Conservation (phyloP, 352 stramenopile genomes). For the Pythium aristosporum region DNA sequence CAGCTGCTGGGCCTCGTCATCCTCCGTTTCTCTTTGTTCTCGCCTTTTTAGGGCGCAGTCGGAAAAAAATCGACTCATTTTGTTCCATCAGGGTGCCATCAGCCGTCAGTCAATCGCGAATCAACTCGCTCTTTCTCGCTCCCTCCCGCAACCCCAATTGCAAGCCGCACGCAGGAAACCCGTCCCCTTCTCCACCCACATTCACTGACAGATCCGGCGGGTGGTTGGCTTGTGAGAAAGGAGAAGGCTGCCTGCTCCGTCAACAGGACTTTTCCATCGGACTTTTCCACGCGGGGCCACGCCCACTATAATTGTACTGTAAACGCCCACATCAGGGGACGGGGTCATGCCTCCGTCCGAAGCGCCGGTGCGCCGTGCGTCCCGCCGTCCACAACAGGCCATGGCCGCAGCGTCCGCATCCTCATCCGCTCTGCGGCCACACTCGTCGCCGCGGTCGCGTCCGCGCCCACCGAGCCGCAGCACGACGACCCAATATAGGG, state of each 20-base stretch:
- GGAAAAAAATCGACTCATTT: too few species aligned
- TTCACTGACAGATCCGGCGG: slow-evolving; percentile 8
- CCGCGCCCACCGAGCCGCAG: not conserved
- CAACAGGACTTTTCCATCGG: not conserved
- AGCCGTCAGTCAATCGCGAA: slow-evolving; percentile 10
- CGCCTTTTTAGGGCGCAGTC: too few species aligned
- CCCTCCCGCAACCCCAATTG: slow-evolving; percentile 13
- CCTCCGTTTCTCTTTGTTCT: slow-evolving; percentile 12
- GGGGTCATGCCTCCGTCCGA: slow-evolving; percentile 5
- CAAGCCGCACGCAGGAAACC: not conserved
- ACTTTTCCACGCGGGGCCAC: too few species aligned
- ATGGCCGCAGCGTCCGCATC: not conserved
- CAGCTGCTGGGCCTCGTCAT: slow-evolving; percentile 17
- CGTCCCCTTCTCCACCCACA: slow-evolving; percentile 15
- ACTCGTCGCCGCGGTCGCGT: not conserved
- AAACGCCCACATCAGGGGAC: not conserved
- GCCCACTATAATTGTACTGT: not conserved
- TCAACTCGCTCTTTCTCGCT: slow-evolving; percentile 19
- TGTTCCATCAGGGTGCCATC: slow-evolving; percentile 15
- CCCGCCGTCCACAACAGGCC: not conserved
- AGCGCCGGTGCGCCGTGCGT: not conserved
- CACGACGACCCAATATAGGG: not conserved
- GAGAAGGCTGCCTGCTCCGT: not conserved
- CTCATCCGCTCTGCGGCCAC: not conserved
- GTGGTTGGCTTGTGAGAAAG: slow-evolving; percentile 6